These are phyloP conservation scores for Brasilioporus rufonigricans DNA, from an alignment of 768 basidiomycete genomes.

Conservation along the genomic window DNA sequence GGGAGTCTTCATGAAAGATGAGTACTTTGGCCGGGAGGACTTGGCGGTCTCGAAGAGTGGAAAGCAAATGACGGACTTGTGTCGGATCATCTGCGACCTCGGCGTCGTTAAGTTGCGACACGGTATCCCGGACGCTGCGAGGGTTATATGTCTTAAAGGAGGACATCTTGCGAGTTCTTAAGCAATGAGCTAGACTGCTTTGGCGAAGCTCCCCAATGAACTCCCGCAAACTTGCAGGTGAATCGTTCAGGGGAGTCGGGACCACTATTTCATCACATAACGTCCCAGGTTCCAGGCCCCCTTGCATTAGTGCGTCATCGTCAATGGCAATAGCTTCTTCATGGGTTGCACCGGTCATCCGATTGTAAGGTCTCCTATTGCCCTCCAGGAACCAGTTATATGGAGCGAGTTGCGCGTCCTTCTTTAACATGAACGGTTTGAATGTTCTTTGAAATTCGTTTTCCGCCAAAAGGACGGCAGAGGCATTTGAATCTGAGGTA, in stretches of 20 bases:
- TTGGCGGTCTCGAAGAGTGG: slow-evolving; percentile 57
- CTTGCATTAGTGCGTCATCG: slow-evolving; percentile 28
- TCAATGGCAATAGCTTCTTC: slow-evolving; percentile 62
- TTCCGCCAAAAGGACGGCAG: slow-evolving; percentile 36
- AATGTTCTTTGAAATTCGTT: slow-evolving; percentile 76
- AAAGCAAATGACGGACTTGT: slow-evolving; percentile 62
- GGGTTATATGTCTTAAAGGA: slow-evolving; percentile 30
- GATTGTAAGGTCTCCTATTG: slow-evolving; percentile 24
- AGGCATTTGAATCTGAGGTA: slow-evolving; percentile 26
- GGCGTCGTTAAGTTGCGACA: slow-evolving; percentile 70
- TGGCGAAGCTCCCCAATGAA: slow-evolving; percentile 33
- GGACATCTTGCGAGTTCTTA: slow-evolving; percentile 14
- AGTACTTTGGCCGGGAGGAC: slow-evolving; percentile 76
- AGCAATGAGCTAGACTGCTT: slow-evolving; percentile 18
- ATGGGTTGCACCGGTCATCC: slow-evolving; percentile 23
- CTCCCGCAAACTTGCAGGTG: slow-evolving; percentile 12
- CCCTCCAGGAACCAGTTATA: slow-evolving; percentile 60
- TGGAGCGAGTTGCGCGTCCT: slow-evolving; percentile 69
- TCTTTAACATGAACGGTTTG: slow-evolving; percentile 77
- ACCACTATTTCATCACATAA: neutral
- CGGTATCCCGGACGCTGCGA: slow-evolving; percentile 46
- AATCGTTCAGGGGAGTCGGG: neutral
- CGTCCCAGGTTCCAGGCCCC: slow-evolving; percentile 5
- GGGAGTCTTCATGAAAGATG: slow-evolving; percentile 77
- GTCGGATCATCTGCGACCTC: slow-evolving; percentile 71